Evolutionary conservation across 495 filamentous ascomycete species (phyloP), one percentile per base, ranked within the genome.

Genomic region (Apodospora peruviana): DNA sequence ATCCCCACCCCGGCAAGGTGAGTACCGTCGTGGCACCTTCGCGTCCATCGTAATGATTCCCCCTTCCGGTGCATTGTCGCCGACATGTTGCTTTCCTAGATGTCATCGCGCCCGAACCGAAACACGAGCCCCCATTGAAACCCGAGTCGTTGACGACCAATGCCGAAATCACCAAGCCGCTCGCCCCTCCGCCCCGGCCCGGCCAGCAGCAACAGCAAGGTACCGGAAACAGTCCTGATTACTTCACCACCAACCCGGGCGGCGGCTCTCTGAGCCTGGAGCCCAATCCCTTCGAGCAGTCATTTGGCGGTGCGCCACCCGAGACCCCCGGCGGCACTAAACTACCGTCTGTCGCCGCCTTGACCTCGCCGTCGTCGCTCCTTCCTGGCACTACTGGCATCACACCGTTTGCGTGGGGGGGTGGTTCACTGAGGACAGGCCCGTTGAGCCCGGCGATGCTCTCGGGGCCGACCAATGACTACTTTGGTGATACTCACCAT

Each of bases 391-490:
- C n/a, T 2, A 74, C 80, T 65, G 77, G 80, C 58, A 75, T 74
- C 24, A 82, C 79, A 22, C 76, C 79, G 60, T 88, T 86, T 59
- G 81, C 82, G 69, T 97, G 93, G 91, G 78, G 77, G 56, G 73
- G 79, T 39, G 85, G 90, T 59, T 94, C 88, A 19, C 74, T 98
- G 55, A 83, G 93, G 43, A 89, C 90, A 42, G 93, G 93, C 52
- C 93, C 94, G 20, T 67, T 98, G 59, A 97, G 93, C 65, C 93
- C 93, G 69, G 93, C 93, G 47, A 98, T 98, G 93, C 83, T 98
- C 18, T 86, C 90, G 40, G 93, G 90, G 27, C 93, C 87, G 17
- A 79, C 85, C 40, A 76, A 75, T 69, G 70, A 85, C 69, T 75
- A 86, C 55, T 80, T 84, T 51, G 81, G 74, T 57, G 90, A 95